phyloP scores from a whole-genome alignment of 495 filamentous ascomycete genomes.

The Chaetomium cochliodes region DNA sequence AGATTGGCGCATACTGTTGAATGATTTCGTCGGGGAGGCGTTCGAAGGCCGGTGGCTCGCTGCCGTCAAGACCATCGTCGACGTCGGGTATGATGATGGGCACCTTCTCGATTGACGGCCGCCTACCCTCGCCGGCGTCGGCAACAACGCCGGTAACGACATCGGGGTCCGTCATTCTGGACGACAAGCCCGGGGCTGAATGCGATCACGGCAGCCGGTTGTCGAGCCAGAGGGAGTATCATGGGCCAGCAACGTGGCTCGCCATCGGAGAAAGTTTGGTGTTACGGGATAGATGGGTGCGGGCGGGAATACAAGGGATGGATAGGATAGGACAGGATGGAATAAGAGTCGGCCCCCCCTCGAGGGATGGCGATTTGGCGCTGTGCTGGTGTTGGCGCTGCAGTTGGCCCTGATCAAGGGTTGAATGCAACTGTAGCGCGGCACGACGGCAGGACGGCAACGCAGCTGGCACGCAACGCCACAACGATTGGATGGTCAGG shows the following conservation, averaged over 20 bases:
- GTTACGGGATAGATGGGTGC: neutral
- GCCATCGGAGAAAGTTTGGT: constrained; percentile 23
- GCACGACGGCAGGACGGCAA: constrained; percentile 11
- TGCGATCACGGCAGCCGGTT: constrained; percentile 23
- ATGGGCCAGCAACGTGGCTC: constrained; percentile 22
- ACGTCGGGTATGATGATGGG: constrained; percentile 27
- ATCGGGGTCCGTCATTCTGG: constrained; percentile 29
- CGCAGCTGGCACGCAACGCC: constrained; percentile 2
- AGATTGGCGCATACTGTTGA: constrained; percentile 43
- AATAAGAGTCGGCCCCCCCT: neutral
- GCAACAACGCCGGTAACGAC: constrained; percentile 18
- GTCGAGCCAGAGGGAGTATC: constrained; percentile 16
- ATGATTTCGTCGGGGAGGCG: constrained; percentile 52
- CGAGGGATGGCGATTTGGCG: constrained; percentile 7
- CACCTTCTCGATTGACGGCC: constrained; percentile 40
- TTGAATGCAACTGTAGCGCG: constrained; percentile 7
- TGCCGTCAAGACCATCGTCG: constrained; percentile 18
- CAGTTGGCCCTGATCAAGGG: constrained; percentile 4
- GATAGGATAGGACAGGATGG: neutral
- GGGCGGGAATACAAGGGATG: too few species aligned
- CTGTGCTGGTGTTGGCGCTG: constrained; percentile 5
- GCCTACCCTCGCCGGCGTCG: constrained; percentile 28
- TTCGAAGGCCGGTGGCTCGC: constrained; percentile 39
- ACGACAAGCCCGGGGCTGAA: constrained; percentile 1
- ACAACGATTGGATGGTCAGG: neutral